Conservation (phyloP, 768 basidiomycete species). For the Amanita phalloides region DNA sequence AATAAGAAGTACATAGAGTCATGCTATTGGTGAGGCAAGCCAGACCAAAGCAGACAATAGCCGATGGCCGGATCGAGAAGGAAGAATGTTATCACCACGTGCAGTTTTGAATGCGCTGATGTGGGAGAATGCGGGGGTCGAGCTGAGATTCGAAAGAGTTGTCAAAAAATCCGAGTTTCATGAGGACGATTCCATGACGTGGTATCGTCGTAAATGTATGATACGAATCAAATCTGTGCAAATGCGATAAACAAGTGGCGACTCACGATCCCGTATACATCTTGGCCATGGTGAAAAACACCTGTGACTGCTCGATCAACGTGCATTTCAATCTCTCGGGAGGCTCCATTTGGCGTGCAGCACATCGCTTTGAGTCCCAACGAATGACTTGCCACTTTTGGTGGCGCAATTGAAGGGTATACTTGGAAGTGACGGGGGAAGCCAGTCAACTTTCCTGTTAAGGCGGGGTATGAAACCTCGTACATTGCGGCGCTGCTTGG, state of each 20-base stretch:
- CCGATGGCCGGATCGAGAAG: conserved; percentile 51
- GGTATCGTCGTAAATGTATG: conserved; percentile 42
- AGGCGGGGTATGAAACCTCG: conserved; percentile 54
- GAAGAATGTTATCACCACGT: conserved; percentile 67
- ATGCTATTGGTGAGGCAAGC: conserved; percentile 43
- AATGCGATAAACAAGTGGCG: background rate
- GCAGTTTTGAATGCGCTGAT: conserved; percentile 54
- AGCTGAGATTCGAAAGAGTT: conserved; percentile 22
- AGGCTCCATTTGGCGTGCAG: conserved; percentile 60
- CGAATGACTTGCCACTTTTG: conserved; percentile 66
- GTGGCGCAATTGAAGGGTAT: conserved; percentile 73
- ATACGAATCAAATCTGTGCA: background rate
- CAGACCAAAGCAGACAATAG: conserved; percentile 64
- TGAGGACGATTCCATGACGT: conserved; percentile 65
- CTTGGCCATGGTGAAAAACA: conserved; percentile 71
- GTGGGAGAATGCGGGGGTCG: conserved; percentile 41
- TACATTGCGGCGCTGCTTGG: conserved; percentile 29
- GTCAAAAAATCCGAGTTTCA: conserved; percentile 53
- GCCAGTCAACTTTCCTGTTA: conserved; percentile 65
- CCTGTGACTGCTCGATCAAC: conserved; percentile 58
- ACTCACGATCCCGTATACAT: conserved; percentile 41
- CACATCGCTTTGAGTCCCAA: conserved; percentile 57
- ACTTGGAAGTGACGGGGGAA: conserved; percentile 70
- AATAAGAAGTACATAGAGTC: conserved; percentile 54
- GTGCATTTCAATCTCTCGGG: conserved; percentile 59